A percentile compares a stretch with the other conserved stretches of the same genome.
Conservation (phyloP, 139 green algal genomes). For the Spirogloea muscicola region DNA sequence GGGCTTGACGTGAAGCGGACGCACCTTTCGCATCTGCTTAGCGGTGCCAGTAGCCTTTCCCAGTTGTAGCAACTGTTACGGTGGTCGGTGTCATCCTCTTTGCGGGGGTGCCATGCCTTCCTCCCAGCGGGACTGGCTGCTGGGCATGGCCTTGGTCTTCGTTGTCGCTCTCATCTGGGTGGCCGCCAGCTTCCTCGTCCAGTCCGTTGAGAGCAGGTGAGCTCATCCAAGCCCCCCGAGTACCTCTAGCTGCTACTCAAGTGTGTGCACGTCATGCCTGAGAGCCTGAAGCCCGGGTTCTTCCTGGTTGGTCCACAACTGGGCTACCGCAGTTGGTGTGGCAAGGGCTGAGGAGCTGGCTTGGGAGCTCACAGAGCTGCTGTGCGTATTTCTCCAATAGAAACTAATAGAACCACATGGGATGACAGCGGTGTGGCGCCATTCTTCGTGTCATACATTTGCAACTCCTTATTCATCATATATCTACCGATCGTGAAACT, state of each 20-base stretch:
- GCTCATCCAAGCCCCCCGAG: too few relatives aligned
- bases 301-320: not conserved
- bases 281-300: not conserved
- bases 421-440: conserved; percentile 57
- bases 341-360: not conserved
- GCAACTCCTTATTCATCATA: conserved; percentile 80
- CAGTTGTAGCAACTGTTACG: too few relatives aligned
- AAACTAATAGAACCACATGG: too few relatives aligned
- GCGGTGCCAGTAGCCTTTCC: too few relatives aligned
- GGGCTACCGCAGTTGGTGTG: not conserved
- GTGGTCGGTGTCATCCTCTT: too few relatives aligned
- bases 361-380: not conserved
- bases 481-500: conserved; percentile 72
- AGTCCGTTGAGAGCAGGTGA: conserved; percentile 54
- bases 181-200: conserved; percentile 68
- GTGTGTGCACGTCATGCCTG: not conserved
- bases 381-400: too few relatives aligned
- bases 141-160: conserved; percentile 44
- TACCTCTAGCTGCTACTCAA: not conserved
- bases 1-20: too few relatives aligned
- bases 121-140: conserved; percentile 15
- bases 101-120: too few relatives aligned
- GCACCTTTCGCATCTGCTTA: too few relatives aligned
- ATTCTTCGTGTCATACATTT: conserved; percentile 81
- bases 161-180: conserved; percentile 72